phyloP scores from a whole-genome alignment of 495 filamentous ascomycete species.

The Podospora conica region DNA sequence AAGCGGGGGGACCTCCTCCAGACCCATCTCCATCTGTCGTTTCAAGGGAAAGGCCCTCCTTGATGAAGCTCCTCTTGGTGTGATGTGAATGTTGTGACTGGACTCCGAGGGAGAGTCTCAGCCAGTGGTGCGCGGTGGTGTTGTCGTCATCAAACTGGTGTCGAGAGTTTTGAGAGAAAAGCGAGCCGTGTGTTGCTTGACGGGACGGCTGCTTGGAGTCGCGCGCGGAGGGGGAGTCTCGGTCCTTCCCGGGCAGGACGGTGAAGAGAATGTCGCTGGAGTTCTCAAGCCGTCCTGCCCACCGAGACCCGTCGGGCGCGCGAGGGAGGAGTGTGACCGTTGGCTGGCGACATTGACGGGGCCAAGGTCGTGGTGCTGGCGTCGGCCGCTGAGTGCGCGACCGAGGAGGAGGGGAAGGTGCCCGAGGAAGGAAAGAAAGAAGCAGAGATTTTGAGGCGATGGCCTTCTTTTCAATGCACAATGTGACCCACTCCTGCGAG shows the following conservation, averaged over 20 bases:
- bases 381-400: neutral
- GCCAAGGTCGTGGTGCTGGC: neutral
- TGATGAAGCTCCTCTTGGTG: neutral
- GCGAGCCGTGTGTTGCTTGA: neutral
- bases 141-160: neutral
- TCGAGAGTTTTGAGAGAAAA: neutral
- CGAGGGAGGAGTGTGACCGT: neutral
- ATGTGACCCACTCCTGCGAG: neutral
- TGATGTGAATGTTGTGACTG: neutral
- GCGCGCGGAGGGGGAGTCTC: neutral
- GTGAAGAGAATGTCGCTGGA: neutral
- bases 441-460: neutral
- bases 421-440: neutral
- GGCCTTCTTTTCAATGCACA: neutral
- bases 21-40: neutral
- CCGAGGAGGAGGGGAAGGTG: neutral
- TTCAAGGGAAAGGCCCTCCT: neutral
- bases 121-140: neutral
- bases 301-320: neutral
- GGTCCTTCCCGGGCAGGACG: neutral
- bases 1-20: too few species aligned
- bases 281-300: neutral
- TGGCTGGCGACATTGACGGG: neutral
- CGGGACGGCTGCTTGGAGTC: neutral
- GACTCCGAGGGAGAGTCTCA: neutral